phyloP scores from a whole-genome alignment of 257 asterid species.

The Fraxinus anomala region DNA sequence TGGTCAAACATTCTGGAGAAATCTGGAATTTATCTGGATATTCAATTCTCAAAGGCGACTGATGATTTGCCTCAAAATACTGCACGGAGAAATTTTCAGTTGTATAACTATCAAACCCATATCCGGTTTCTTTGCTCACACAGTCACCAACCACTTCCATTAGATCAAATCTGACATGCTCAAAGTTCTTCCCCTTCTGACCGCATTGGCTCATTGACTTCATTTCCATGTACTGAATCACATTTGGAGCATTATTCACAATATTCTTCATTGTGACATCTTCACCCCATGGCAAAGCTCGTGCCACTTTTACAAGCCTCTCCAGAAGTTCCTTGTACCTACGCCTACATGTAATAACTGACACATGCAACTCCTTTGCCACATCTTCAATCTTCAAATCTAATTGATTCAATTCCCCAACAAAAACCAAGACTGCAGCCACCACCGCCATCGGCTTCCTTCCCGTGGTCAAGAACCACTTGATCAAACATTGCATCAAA shows the following conservation, averaged over 20 bases:
- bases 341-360: slow-evolving; percentile 54
- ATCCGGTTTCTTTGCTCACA: slow-evolving; percentile 37
- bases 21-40: slow-evolving; percentile 44
- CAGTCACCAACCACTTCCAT: slow-evolving; percentile 57
- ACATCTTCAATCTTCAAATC: slow-evolving; percentile 57
- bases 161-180: slow-evolving; percentile 41
- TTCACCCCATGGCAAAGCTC: slow-evolving; percentile 83
- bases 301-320: slow-evolving; percentile 68
- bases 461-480: slow-evolving; percentile 86
- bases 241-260: slow-evolving; percentile 65
- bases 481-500: slow-evolving; percentile 79
- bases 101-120: slow-evolving; percentile 28
- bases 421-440: slow-evolving; percentile 74
- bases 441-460: slow-evolving; percentile 80
- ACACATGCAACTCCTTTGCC: slow-evolving; percentile 53
- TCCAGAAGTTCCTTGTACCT: slow-evolving; percentile 70
- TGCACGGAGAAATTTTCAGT: slow-evolving; percentile 38
- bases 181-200: slow-evolving; percentile 32
- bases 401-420: slow-evolving; percentile 55
- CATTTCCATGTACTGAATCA: slow-evolving; percentile 82
- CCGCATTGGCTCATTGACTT: slow-evolving; percentile 46
- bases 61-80: slow-evolving; percentile 45
- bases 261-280: slow-evolving; percentile 68
- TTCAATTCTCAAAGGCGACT: slow-evolving; percentile 22
- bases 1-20: slow-evolving; percentile 61